These are phyloP conservation scores for Botryotinia narcissicola DNA, from an alignment of 2,329 filamentous ascomycete genomes.

Conservation along the genomic window DNA sequence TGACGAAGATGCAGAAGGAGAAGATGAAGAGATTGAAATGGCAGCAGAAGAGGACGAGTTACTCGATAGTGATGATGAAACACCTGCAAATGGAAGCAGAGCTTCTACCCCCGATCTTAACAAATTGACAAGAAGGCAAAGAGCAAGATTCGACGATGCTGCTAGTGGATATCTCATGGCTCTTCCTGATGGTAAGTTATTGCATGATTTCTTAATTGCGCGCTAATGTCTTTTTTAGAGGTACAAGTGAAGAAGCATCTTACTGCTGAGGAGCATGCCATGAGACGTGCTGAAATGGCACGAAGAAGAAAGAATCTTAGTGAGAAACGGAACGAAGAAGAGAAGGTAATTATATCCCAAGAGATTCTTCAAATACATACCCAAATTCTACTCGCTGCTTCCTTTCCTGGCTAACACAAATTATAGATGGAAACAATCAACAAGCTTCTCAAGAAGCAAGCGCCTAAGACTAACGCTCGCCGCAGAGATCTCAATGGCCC, in stretches of 20 bases:
- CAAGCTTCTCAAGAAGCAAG: constrained; percentile 82
- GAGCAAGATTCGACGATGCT: constrained; percentile 55
- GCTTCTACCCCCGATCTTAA: constrained; percentile 60
- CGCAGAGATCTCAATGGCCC: constrained; percentile 40
- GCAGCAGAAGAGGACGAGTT: constrained; percentile 42
- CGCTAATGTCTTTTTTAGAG: constrained; percentile 43
- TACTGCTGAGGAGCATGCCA: constrained; percentile 70
- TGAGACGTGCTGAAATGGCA: constrained; percentile 72
- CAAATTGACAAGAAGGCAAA: constrained; percentile 67
- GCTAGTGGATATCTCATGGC: constrained; percentile 45
- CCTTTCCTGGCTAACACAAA: background rate
- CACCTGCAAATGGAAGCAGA: constrained; percentile 50
- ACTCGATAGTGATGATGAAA: constrained; percentile 38
- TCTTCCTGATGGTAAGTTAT: constrained; percentile 42
- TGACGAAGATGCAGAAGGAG: constrained; percentile 45
- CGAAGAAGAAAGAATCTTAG: constrained; percentile 69
- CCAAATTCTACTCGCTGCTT: background rate
- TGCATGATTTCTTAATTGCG: background rate
- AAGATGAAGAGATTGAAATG: constrained; percentile 46
- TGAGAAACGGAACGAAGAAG: constrained; percentile 75
- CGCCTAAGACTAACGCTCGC: constrained; percentile 65
- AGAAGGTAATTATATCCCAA: constrained; percentile 53
- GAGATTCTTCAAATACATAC: constrained; percentile 8
- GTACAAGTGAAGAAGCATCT: constrained; percentile 72
- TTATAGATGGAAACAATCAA: constrained; percentile 84